These are phyloP conservation scores for Aspergillus cavernicola DNA, from an alignment of 495 filamentous ascomycete genomes.

Conservation along the genomic window DNA sequence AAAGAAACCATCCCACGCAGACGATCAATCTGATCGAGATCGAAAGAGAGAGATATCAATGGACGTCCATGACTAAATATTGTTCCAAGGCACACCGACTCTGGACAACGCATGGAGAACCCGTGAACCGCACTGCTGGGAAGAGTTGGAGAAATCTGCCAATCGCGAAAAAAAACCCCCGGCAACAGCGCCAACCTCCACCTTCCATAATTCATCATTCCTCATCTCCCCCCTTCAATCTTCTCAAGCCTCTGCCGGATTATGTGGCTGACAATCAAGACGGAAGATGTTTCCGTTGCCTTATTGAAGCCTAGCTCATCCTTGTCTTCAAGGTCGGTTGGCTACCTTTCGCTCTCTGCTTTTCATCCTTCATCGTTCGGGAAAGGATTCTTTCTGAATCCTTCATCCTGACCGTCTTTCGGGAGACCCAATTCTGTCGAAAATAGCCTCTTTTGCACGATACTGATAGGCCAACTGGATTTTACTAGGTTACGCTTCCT, in stretches of 20 bases:
- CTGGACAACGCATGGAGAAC: neutral
- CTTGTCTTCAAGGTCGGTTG: neutral
- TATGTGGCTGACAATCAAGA: neutral
- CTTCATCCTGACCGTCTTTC: neutral
- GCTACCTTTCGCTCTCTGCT: neutral
- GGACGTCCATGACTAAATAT: neutral
- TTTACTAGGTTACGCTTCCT: neutral
- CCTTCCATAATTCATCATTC: neutral
- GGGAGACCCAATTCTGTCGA: neutral
- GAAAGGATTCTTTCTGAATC: neutral
- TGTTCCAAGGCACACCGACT: neutral
- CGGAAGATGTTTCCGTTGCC: conserved; percentile 1
- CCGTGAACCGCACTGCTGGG: conserved; percentile 6
- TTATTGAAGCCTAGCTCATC: neutral
- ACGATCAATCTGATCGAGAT: conserved; percentile 8
- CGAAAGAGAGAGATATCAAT: neutral
- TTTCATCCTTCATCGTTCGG: neutral
- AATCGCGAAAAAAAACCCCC: neutral
- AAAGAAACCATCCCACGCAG: conserved; percentile 3
- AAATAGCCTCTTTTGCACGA: neutral
- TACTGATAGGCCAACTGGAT: neutral
- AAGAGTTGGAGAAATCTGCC: conserved; percentile 1
- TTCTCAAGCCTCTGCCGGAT: neutral
- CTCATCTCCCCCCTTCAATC: neutral
- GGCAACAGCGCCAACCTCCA: neutral